Conservation (phyloP, 2,329 filamentous ascomycete genomes). For the Trichophyton benhamiae region DNA sequence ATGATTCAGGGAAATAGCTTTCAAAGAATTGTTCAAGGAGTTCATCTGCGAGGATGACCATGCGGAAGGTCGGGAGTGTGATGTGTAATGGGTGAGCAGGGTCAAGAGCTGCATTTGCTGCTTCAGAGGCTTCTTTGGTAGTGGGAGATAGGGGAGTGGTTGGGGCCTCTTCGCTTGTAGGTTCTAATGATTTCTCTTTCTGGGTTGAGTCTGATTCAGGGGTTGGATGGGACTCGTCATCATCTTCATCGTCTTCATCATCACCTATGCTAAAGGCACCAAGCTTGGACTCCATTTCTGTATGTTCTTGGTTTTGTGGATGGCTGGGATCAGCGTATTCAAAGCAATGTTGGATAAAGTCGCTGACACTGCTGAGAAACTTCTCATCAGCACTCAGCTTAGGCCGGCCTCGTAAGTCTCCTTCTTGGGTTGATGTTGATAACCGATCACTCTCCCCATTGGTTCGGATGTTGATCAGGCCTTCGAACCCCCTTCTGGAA, state of each 20-base stretch:
- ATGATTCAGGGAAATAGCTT: conserved; percentile 82
- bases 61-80: conserved; percentile 92
- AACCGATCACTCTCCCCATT: conserved; percentile 39
- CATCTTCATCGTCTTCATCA: conserved; percentile 57
- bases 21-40: conserved; percentile 95
- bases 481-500: conserved; percentile 74
- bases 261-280: conserved; percentile 65
- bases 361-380: conserved; percentile 84
- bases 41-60: conserved; percentile 95
- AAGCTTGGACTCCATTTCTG: conserved; percentile 29
- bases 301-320: conserved; percentile 40
- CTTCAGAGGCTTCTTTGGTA: conserved; percentile 57
- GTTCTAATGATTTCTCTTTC: neutral
- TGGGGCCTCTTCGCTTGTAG: neutral
- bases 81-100: conserved; percentile 89
- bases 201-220: conserved; percentile 13
- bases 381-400: conserved; percentile 62
- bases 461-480: conserved; percentile 53
- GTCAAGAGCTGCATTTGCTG: conserved; percentile 81
- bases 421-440: conserved; percentile 24
- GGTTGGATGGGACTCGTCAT: conserved; percentile 36
- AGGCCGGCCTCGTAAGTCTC: conserved; percentile 27
- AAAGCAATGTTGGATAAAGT: conserved; percentile 91
- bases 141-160: conserved; percentile 28
- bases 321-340: conserved; percentile 94